Evolutionary conservation across 345 rosid species (phyloP), one percentile per base, ranked within the genome.

Genomic region (Anastatica hierochuntica): DNA sequence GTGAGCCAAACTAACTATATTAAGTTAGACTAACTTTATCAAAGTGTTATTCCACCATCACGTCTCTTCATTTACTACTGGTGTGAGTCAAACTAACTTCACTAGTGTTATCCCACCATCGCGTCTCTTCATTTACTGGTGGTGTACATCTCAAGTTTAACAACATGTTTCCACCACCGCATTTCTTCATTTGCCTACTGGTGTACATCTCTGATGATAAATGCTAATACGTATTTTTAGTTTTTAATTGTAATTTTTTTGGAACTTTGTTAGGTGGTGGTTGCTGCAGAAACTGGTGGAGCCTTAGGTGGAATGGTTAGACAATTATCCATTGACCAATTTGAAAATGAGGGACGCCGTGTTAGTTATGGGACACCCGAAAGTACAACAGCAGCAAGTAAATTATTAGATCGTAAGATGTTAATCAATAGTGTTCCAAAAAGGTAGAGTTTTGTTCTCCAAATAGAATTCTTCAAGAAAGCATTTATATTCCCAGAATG

Each of bases 291-390:
- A 76, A 80, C 97, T 16, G 85, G 88, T 60, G 98, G 96, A 60
- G 98, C 95, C 61, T 77, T 92, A 72, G 97, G 97, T 64, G 96
- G 98, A 62, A 77, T 88, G 96, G 97, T 92, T 56, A 77, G 96
- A 61, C 95, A 81, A 71, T 88, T 88, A 72, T 85, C 98, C 3
- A 85, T 88, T 37, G 97, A 92, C 60, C 97, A 88, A 67, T 92
- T 92, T 73, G 97, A 92, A 76, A 92, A 88, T 64, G 97, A 92
- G 74, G 95, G 95, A 55, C 81, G 97, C 48, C 85, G 95, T 77
- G 96, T 88, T 59, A 77, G 95, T 69, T 84, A 90, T 63, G 98
- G 98, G 48, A 84, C 92, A 39, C 87, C 97, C 1, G 97, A 85
- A 77, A 88, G 75, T 77, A 90, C 95, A 63, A 77, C 81, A 51